Evolutionary conservation across 148 eudicot genomes (phyloP).

Genomic region (Pouteria glomerata): DNA sequence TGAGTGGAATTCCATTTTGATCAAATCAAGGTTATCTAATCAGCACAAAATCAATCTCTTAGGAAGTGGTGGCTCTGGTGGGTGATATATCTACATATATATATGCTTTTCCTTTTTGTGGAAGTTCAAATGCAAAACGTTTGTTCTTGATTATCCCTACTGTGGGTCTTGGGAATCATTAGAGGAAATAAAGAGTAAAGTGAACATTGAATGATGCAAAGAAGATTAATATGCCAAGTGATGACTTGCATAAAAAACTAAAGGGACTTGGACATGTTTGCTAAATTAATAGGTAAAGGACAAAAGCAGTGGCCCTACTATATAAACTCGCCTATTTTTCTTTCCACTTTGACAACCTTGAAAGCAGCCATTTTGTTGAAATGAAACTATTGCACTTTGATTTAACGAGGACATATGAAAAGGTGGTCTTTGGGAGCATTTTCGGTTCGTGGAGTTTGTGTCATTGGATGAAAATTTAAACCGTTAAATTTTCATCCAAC

Average conservation of each 20-base stretch:
- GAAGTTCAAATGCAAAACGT: not conserved
- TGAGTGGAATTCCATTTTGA: constrained; percentile 13
- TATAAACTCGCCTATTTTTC: not conserved
- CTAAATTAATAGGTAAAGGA: constrained; percentile 9
- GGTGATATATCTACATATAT: not conserved
- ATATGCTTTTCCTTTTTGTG: not conserved
- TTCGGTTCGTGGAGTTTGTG: no score
- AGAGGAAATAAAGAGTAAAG: not conserved
- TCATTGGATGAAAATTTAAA: no score
- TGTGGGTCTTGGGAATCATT: constrained; percentile 10
- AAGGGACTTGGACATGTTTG: not conserved
- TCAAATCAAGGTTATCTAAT: constrained; percentile 18
- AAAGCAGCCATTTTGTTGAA: not conserved
- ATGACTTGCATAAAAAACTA: constrained; percentile 13
- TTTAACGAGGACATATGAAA: constrained; percentile 9
- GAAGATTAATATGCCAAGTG: constrained; percentile 8
- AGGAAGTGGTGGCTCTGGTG: not conserved
- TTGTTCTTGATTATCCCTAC: not conserved
- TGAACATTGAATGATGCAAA: constrained; percentile 11
- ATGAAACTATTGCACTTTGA: not conserved
- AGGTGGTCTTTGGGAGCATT: not conserved
- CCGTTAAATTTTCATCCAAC: no score
- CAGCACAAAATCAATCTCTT: constrained; percentile 1
- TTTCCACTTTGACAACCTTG: constrained; percentile 15
- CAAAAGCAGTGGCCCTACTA: not conserved